Evolutionary conservation across 139 green algal species (phyloP).

Genomic region (Chlorella sp.): DNA sequence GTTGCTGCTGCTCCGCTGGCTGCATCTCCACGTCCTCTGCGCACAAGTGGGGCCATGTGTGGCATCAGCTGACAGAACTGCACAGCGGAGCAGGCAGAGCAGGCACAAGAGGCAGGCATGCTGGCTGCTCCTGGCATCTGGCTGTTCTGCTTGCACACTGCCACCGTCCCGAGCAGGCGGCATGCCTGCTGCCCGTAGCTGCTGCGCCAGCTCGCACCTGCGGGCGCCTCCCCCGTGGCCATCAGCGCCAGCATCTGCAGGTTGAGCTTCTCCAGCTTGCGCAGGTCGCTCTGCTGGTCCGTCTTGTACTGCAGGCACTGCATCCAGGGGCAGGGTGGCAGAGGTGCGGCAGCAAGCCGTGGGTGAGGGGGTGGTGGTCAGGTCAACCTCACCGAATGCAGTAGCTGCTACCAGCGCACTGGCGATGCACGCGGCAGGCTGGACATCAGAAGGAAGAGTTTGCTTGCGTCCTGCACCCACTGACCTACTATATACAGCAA

Average conservation of each 20-base stretch:
- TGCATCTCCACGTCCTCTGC: constrained; percentile 29
- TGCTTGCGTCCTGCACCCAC: too few species aligned
- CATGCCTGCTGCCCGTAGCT: not conserved
- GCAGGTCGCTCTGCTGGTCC: constrained; percentile 87
- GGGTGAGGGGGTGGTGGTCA: not conserved
- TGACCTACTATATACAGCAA: too few species aligned
- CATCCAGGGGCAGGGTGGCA: not conserved
- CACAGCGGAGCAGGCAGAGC: not conserved
- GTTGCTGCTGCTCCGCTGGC: constrained; percentile 8
- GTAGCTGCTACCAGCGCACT: not conserved
- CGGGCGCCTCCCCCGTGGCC: constrained; percentile 49
- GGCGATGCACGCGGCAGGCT: not conserved
- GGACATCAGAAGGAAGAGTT: too few species aligned
- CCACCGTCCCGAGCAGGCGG: too few species aligned
- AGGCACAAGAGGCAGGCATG: not conserved
- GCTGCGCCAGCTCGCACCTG: not conserved
- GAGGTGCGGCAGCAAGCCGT: not conserved
- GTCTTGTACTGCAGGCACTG: constrained; percentile 86
- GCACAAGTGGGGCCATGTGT: not conserved
- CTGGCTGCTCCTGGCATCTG: too few species aligned
- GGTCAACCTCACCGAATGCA: not conserved
- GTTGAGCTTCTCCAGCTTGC: constrained; percentile 90
- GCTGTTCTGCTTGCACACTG: too few species aligned
- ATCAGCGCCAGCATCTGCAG: constrained; percentile 88
- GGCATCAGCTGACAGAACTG: not conserved